Conservation (phyloP, 371 early-diverging fungal genomes). For the Homolaphlyctis polyrhiza region DNA sequence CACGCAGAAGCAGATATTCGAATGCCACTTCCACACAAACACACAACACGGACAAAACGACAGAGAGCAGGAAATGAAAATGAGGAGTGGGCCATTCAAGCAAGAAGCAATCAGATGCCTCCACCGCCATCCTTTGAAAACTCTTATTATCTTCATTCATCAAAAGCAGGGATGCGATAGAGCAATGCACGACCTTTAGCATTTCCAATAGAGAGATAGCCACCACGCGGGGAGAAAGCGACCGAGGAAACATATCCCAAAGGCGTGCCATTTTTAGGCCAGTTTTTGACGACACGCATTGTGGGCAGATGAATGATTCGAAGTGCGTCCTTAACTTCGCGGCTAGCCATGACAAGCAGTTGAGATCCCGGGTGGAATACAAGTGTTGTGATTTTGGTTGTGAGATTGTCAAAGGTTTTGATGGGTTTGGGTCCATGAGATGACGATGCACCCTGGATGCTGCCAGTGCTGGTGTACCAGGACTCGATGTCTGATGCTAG, state of each 20-base stretch:
- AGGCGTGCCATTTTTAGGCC: constrained; percentile 83
- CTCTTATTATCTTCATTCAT: no score
- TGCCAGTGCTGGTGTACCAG: constrained; percentile 17
- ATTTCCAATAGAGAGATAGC: constrained; percentile 85
- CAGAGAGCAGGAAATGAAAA: no score
- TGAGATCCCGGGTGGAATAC: constrained; percentile 81
- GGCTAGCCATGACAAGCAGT: constrained; percentile 69
- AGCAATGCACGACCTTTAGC: constrained; percentile 79
- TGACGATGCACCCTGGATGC: background rate
- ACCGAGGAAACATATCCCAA: constrained; percentile 67
- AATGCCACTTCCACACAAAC: no score
- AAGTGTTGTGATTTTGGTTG: constrained; percentile 67
- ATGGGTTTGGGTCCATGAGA: constrained; percentile 56
- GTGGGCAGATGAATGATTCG: constrained; percentile 76
- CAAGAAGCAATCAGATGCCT: no score
- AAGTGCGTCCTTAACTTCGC: constrained; percentile 67
- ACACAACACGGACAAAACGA: no score
- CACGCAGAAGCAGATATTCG: no score
- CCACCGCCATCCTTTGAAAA: no score
- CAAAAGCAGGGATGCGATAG: no score
- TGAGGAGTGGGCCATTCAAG: no score
- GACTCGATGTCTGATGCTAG: constrained; percentile 39
- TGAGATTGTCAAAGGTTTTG: constrained; percentile 75
- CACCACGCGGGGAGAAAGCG: constrained; percentile 83
- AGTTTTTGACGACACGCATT: constrained; percentile 77